These are phyloP conservation scores for Nemania abortiva DNA, from an alignment of 2,329 filamentous ascomycete genomes.

Conservation along the genomic window DNA sequence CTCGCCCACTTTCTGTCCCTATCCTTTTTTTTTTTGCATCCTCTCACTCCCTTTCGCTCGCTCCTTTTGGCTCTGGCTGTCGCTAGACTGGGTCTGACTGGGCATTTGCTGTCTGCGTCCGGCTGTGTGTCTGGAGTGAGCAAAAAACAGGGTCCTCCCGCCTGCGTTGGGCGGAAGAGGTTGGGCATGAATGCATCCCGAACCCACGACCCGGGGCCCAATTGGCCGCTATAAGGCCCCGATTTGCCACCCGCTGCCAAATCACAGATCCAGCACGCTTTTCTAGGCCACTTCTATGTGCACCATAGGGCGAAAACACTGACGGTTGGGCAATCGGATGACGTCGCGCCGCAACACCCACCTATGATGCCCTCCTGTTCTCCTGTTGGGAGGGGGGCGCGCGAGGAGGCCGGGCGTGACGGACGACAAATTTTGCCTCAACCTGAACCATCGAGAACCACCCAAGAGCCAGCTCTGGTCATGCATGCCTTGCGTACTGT, in stretches of 20 bases:
- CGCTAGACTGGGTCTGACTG: conserved; percentile 14
- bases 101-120: conserved; percentile 24
- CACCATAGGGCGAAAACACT: conserved; percentile 14
- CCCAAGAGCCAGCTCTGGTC: conserved; percentile 27
- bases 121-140: conserved; percentile 28
- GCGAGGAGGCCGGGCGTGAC: conserved; percentile 12
- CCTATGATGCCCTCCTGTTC: conserved; percentile 28
- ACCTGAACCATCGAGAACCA: conserved; percentile 32
- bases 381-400: no score
- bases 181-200: conserved; percentile 50
- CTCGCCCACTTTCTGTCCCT: neutral
- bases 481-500: conserved; percentile 29
- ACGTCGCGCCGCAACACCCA: conserved; percentile 36
- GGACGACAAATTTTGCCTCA: conserved; percentile 28
- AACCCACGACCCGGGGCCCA: conserved; percentile 35
- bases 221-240: conserved; percentile 40
- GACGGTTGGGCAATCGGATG: conserved; percentile 42
- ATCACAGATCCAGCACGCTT: conserved; percentile 35
- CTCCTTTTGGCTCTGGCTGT: neutral
- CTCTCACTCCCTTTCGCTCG: no score
- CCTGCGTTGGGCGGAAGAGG: conserved; percentile 44
- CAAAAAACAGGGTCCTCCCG: conserved; percentile 40
- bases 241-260: conserved; percentile 43
- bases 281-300: conserved; percentile 30
- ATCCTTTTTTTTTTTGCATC: neutral